Conservation (phyloP, 2,329 filamentous ascomycete species). For the Fusarium tuaranense region DNA sequence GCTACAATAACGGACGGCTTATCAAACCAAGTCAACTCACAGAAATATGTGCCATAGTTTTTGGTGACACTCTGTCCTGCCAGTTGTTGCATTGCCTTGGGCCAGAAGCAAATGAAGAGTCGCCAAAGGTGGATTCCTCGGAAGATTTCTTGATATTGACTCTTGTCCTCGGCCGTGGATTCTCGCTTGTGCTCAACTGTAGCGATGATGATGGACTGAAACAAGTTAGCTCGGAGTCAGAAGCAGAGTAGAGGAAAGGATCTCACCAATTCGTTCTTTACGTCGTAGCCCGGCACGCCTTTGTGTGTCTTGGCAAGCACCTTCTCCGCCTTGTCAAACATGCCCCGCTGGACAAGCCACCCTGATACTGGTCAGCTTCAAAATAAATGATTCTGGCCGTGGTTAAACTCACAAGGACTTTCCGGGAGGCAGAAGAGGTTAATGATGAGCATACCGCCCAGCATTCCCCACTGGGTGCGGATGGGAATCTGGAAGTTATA, state of each 20-base stretch:
- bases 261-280: slow-evolving; percentile 1
- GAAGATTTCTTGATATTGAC: slow-evolving; percentile 7
- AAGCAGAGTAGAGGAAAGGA: not conserved
- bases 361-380: not conserved
- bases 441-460: slow-evolving; percentile 10
- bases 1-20: not conserved
- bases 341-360: slow-evolving; percentile 7
- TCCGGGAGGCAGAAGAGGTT: slow-evolving; percentile 10
- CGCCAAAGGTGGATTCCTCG: slow-evolving; percentile 6
- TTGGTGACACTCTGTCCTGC: slow-evolving; percentile 12
- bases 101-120: slow-evolving; percentile 14
- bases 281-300: slow-evolving; percentile 3
- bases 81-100: slow-evolving; percentile 15
- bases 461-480: slow-evolving; percentile 12
- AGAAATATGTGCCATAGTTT: slow-evolving; percentile 17
- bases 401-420: slow-evolving; percentile 7
- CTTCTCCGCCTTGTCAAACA: slow-evolving; percentile 3
- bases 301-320: slow-evolving; percentile 2
- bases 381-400: not conserved
- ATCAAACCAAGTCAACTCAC: not conserved
- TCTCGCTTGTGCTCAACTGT: not conserved
- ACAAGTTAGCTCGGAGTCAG: not conserved
- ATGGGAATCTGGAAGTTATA: slow-evolving; percentile 13
- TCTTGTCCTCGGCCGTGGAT: not conserved
- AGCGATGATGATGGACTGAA: not conserved